These are phyloP conservation scores for Suillus cothurnatus DNA, from an alignment of 768 basidiomycete species.

Conservation along the genomic window DNA sequence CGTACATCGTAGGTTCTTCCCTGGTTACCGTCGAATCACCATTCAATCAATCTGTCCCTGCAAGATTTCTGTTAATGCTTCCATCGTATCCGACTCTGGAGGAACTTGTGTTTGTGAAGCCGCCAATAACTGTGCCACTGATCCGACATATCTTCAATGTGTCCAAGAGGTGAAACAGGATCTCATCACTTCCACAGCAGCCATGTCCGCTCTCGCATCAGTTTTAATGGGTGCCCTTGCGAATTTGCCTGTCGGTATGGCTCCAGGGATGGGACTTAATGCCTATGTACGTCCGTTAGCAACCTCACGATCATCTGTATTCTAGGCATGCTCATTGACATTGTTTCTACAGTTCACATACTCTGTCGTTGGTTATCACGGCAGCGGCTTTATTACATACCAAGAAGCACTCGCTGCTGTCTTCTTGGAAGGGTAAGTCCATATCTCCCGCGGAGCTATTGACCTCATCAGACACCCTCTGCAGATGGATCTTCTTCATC, in stretches of 20 bases:
- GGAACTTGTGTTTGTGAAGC: constrained; percentile 80
- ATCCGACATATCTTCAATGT: constrained; percentile 58
- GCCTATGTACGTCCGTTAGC: constrained; percentile 59
- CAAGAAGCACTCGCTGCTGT: constrained; percentile 82
- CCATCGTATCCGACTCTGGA: constrained; percentile 74
- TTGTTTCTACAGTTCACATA: constrained; percentile 68
- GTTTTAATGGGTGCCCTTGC: constrained; percentile 84
- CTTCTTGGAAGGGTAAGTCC: constrained; percentile 79
- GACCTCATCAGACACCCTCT: neutral
- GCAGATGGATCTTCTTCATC: constrained; percentile 79
- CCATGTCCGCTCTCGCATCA: constrained; percentile 71
- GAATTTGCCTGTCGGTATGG: constrained; percentile 88
- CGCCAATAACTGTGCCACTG: constrained; percentile 53
- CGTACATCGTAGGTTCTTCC: constrained; percentile 6
- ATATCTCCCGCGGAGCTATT: constrained; percentile 3
- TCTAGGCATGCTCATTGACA: constrained; percentile 6
- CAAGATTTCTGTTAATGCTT: constrained; percentile 84
- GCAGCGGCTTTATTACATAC: constrained; percentile 68
- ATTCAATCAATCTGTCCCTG: constrained; percentile 7
- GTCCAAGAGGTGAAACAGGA: constrained; percentile 66
- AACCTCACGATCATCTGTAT: neutral
- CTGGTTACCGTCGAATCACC: neutral
- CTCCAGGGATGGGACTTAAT: constrained; percentile 83
- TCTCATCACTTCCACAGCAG: constrained; percentile 82
- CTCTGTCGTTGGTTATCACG: constrained; percentile 86